Evolutionary conservation across 176 grass and related monocot genomes (phyloP), one percentile per base, ranked within the genome.

Genomic region (Hordeum marinum): DNA sequence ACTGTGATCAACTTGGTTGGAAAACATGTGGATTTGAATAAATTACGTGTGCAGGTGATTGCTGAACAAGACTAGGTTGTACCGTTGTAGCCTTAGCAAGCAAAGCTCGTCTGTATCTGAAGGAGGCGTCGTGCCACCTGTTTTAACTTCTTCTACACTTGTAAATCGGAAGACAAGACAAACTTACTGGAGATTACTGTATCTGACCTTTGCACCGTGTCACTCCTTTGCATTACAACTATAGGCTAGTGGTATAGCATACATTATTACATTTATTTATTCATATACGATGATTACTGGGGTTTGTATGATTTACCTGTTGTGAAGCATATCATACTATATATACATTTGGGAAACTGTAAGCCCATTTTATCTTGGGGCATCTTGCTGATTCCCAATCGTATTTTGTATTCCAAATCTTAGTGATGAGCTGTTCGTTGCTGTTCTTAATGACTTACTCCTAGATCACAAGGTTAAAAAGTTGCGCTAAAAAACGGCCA

Each of bases 1-100:
- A 75, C 34, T 57, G 54, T 8, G 32, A 57, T 85, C 37, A 72
- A 86, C 48, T 78, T 86, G 27, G 8, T 32, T 23, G 41, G 9
- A 36, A 2, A 52, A 50, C n/a, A 64, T 82, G 72, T 90, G 41
- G 82, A 57, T 78, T 20, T 71, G 9, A 85, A 23, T 0, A 27
- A 70, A 68, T 48, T 58, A 9, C 63, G 36, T 89, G 54, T 86
- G 73, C 88, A 90, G 84, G 89, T 90, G 80, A 90, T 36, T 72
- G 21, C 68, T 68, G 37, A 80, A 57, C 57, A 68, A 77, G 12
- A 63, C 86, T 41, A 58, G 63, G 32, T 42, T 77, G 18, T 82
- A 21, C 72, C 26, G 72, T 32, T 75, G 72, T 32, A 75, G 9
- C 72, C 45, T 31, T 75, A 71, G 88, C 72, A 85, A 77, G 71